These are phyloP conservation scores for cucumber (Cucumis sativus) DNA, from an alignment of 306 rosid species.

Conservation along the genomic window Cucumber_9930_V3 NC_026660.2:25074001-25074500, in stretches of 20 bases:
- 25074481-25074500: slow-evolving; percentile 76
- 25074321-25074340: background rate
- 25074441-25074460: background rate
- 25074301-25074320: background rate
- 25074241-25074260: background rate
- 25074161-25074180: background rate
- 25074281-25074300: background rate
- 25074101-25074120: no score
- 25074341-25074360: background rate
- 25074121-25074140: no score
- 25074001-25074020: no score
- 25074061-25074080: no score
- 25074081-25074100: no score
- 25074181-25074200: background rate
- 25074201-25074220: background rate
- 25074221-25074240: background rate
- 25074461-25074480: slow-evolving; percentile 65
- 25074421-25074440: background rate
- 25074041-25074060: no score
- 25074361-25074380: background rate
- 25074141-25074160: background rate
- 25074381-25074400: background rate
- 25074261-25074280: background rate
- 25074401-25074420: no score
- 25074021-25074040: no score